Percentiles rank a stretch among this genome's conserved stretches.
These are phyloP conservation scores for Phalaenopsis hybrid DNA, from an alignment of 116 monocot genomes.

Conservation along the genomic window DNA sequence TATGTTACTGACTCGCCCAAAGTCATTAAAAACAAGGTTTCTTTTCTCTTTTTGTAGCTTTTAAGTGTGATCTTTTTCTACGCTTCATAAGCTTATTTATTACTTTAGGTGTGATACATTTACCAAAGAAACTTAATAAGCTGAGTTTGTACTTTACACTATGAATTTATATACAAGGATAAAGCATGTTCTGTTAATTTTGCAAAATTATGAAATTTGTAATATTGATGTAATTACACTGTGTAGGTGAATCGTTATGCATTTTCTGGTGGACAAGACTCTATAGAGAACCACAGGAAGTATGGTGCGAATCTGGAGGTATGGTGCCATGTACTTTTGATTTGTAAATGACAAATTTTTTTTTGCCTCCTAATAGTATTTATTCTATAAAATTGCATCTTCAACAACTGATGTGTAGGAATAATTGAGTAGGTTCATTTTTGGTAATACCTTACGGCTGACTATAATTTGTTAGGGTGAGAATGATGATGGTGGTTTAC, in stretches of 20 bases:
- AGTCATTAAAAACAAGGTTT: conserved; percentile 93
- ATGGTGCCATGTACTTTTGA: background rate
- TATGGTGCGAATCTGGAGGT: conserved; percentile 96
- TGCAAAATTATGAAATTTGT: background rate
- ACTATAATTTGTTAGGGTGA: background rate
- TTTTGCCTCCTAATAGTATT: background rate
- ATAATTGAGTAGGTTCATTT: background rate
- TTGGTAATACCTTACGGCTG: background rate
- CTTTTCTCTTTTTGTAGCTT: background rate
- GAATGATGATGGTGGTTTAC: background rate
- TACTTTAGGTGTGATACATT: background rate
- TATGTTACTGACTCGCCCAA: conserved; percentile 90
- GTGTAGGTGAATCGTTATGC: conserved; percentile 82
- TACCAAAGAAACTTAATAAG: background rate
- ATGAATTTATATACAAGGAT: background rate
- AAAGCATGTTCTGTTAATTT: background rate
- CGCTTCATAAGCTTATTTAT: background rate
- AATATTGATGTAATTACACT: conserved; percentile 4
- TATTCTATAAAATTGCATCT: background rate
- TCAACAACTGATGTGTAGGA: background rate
- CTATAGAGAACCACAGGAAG: conserved; percentile 82
- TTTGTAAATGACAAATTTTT: background rate
- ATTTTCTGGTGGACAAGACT: conserved; percentile 93
- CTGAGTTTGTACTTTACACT: background rate
- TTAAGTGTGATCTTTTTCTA: background rate